These are phyloP conservation scores for Pistacia integerrima DNA, from an alignment of 345 rosid species.

Conservation along the genomic window DNA sequence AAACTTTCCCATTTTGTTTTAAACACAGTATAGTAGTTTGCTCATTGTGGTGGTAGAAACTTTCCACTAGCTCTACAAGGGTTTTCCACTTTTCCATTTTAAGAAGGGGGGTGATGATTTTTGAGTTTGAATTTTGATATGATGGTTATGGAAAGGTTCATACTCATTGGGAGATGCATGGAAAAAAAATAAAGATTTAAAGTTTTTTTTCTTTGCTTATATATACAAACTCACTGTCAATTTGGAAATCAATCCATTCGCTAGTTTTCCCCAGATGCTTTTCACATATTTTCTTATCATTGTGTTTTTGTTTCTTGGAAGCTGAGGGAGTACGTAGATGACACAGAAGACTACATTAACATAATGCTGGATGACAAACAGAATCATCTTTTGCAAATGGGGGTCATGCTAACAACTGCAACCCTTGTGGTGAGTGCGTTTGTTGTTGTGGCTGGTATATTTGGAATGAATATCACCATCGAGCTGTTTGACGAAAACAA, in stretches of 20 bases:
- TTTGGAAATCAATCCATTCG: too few relatives aligned
- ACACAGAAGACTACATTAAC: constrained; percentile 95
- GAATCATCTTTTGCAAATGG: constrained; percentile 95
- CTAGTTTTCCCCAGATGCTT: background rate
- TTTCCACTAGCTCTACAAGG: background rate
- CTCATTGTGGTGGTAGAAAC: background rate
- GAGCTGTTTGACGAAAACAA: constrained; percentile 39
- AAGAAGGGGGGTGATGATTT: background rate
- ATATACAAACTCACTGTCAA: background rate
- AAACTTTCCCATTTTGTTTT: background rate
- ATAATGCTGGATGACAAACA: constrained; percentile 96
- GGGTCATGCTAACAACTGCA: constrained; percentile 90
- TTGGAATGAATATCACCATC: constrained; percentile 77
- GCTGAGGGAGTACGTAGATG: constrained; percentile 95
- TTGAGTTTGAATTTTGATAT: background rate
- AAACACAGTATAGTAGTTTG: too few relatives aligned
- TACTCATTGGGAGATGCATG: background rate
- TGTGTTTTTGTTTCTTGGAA: constrained; percentile 24
- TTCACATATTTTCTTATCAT: constrained; percentile 22
- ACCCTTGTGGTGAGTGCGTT: constrained; percentile 73
- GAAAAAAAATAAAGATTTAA: background rate
- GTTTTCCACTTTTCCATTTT: background rate
- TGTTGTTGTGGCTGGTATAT: constrained; percentile 65
- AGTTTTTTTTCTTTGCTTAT: background rate
- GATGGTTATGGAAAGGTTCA: background rate